Percentiles rank a stretch among this genome's conserved stretches.
Conservation (phyloP, 805 yeast genomes). For the Lachancea waltii region DNA sequence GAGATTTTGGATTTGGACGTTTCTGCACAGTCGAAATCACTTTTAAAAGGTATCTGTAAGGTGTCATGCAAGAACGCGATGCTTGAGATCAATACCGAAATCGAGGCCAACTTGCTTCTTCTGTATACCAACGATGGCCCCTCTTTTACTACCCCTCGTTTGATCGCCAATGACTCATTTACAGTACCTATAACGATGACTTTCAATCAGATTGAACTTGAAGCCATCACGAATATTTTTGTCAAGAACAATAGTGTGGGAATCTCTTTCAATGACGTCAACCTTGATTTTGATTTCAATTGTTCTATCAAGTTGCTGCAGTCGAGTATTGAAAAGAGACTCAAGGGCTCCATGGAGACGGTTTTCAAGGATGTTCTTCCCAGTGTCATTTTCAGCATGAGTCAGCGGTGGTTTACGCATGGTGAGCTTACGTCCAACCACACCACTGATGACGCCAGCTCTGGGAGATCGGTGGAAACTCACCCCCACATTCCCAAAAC, state of each 20-base stretch:
- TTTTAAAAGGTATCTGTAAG: slow-evolving; percentile 32
- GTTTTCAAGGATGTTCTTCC: slow-evolving; percentile 33
- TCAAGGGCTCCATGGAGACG: slow-evolving; percentile 30
- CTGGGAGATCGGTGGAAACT: slow-evolving; percentile 5
- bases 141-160: slow-evolving; percentile 26
- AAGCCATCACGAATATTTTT: slow-evolving; percentile 32
- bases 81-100: slow-evolving; percentile 30
- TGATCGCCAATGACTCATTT: slow-evolving; percentile 31
- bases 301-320: slow-evolving; percentile 33
- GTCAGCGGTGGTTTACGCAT: slow-evolving; percentile 29
- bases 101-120: slow-evolving; percentile 31
- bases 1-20: slow-evolving; percentile 32
- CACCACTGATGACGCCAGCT: slow-evolving; percentile 5
- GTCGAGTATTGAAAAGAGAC: slow-evolving; percentile 30
- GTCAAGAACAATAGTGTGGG: slow-evolving; percentile 31
- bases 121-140: slow-evolving; percentile 26
- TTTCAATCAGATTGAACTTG: slow-evolving; percentile 29
- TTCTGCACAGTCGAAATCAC: slow-evolving; percentile 28
- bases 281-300: slow-evolving; percentile 31
- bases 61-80: slow-evolving; percentile 29
- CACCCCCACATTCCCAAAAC: slow-evolving; percentile 13
- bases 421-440: slow-evolving; percentile 10
- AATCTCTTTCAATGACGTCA: slow-evolving; percentile 34
- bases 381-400: slow-evolving; percentile 30
- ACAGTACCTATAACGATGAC: slow-evolving; percentile 33